Percentiles rank a stretch among this genome's conserved stretches.
These are phyloP conservation scores for Taiwanofungus camphoratus DNA, from an alignment of 1,284 basidiomycete genomes.

Conservation along the genomic window DNA sequence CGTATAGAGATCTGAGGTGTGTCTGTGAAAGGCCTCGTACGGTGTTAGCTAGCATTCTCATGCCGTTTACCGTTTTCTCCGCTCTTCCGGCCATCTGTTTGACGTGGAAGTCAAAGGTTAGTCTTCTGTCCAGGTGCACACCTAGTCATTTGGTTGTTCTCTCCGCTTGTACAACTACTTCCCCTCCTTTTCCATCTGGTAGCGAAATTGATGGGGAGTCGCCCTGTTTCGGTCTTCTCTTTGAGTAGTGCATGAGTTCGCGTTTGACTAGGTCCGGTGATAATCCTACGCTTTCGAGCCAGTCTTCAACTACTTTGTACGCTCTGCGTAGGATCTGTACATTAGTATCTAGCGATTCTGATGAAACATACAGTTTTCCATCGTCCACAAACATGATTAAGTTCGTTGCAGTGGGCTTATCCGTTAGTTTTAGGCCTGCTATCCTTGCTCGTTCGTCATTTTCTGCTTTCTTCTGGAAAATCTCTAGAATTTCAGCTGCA, in stretches of 20 bases:
- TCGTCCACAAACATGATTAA: constrained; percentile 9
- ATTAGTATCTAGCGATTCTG: constrained; percentile 3
- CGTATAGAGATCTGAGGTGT: constrained; percentile 8
- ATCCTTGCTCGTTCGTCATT: background rate
- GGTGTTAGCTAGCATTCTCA: constrained; percentile 11
- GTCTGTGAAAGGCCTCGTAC: constrained; percentile 5
- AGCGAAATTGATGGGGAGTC: background rate
- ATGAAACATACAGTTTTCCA: constrained; percentile 4
- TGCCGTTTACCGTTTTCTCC: background rate
- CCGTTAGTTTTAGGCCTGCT: background rate
- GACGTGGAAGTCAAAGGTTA: constrained; percentile 8
- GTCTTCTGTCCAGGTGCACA: constrained; percentile 7
- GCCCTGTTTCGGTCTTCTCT: background rate
- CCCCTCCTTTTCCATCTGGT: background rate
- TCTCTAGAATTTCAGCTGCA: constrained; percentile 2
- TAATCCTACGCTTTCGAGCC: constrained; percentile 3
- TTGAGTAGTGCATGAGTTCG: constrained; percentile 5
- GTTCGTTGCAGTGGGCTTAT: background rate
- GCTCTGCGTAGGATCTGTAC: background rate
- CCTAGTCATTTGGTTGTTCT: constrained; percentile 8
- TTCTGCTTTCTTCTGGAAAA: constrained; percentile 3
- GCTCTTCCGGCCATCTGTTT: constrained; percentile 5
- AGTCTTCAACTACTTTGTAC: background rate
- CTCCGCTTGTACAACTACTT: background rate
- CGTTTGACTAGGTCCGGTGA: constrained; percentile 1